These are phyloP conservation scores for Gossypium lobatum DNA, from an alignment of 441 rosid species.

Conservation along the genomic window DNA sequence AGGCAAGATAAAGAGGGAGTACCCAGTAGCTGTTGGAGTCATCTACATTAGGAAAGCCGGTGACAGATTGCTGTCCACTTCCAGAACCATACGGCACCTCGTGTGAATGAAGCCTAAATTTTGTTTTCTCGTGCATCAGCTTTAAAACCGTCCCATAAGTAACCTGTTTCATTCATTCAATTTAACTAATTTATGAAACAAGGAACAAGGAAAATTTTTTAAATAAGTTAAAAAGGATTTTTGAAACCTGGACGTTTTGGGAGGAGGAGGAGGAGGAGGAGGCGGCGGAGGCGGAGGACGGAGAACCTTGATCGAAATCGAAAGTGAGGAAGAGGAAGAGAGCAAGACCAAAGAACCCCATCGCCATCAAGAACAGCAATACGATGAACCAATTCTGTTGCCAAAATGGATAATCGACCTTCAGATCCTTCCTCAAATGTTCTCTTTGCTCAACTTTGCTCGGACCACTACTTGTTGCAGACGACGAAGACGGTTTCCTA, in stretches of 20 bases:
- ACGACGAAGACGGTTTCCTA: constrained; percentile 41
- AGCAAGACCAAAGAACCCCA: constrained; percentile 64
- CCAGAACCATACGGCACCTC: constrained; percentile 99
- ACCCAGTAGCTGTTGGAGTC: constrained; percentile 99
- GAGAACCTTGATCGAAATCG: constrained; percentile 43
- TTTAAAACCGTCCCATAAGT: constrained; percentile 81
- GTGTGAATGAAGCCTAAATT: constrained; percentile 77
- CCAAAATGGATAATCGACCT: constrained; percentile 55
- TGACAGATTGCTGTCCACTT: constrained; percentile 96
- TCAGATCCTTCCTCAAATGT: neutral
- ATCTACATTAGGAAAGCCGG: constrained; percentile 73
- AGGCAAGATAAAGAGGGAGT: constrained; percentile 10
- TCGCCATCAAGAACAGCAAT: constrained; percentile 61
- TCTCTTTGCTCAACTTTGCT: constrained; percentile 33
- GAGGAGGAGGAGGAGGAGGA: constrained; percentile 20
- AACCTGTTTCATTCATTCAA: constrained; percentile 35
- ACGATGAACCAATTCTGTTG: constrained; percentile 82
- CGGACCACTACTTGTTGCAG: constrained; percentile 20
- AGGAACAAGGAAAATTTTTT: neutral
- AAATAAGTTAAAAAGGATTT: neutral
- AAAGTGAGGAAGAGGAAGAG: constrained; percentile 64
- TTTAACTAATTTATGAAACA: neutral
- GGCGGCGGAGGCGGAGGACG: constrained; percentile 32
- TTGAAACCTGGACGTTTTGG: constrained; percentile 62
- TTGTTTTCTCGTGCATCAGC: constrained; percentile 91